Percentiles rank a stretch among this genome's conserved stretches.
Evolutionary conservation across 208 protist genomes (phyloP).

Genomic region (Wallacemonas sp.): DNA sequence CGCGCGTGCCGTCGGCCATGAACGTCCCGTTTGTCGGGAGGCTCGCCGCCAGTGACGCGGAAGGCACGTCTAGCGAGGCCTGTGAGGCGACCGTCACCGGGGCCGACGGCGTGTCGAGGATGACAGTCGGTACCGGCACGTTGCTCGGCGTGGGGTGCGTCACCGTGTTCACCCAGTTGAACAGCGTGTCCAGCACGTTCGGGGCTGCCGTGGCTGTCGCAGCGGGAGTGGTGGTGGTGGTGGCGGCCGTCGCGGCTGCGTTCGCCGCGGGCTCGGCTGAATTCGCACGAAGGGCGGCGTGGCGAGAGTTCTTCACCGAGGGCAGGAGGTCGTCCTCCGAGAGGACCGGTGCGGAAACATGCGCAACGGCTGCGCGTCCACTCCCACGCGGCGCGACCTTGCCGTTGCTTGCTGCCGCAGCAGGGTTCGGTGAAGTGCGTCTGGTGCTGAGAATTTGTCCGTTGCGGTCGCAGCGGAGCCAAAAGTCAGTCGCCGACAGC

Average conservation of each 20-base stretch:
- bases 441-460: conserved; percentile 1
- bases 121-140: no score
- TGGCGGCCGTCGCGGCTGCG: no score
- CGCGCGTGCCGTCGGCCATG: neutral
- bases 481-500: conserved; percentile 63
- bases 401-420: neutral
- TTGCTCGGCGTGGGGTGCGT: no score
- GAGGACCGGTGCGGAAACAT: conserved; percentile 14
- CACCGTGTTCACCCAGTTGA: conserved; percentile 32
- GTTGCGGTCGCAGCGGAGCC: conserved; percentile 49
- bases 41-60: neutral
- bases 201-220: neutral
- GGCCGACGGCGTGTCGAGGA: no score
- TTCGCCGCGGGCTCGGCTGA: no score
- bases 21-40: neutral
- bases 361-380: neutral
- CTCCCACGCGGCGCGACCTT: no score
- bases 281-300: conserved; percentile 18
- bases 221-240: neutral
- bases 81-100: neutral
- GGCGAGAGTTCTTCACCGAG: conserved; percentile 32
- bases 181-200: conserved; percentile 34
- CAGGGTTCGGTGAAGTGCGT: neutral
- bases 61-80: neutral
- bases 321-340: conserved; percentile 49